Evolutionary conservation across 768 basidiomycete species (phyloP).

Genomic region (Pleurotus eryngii): DNA sequence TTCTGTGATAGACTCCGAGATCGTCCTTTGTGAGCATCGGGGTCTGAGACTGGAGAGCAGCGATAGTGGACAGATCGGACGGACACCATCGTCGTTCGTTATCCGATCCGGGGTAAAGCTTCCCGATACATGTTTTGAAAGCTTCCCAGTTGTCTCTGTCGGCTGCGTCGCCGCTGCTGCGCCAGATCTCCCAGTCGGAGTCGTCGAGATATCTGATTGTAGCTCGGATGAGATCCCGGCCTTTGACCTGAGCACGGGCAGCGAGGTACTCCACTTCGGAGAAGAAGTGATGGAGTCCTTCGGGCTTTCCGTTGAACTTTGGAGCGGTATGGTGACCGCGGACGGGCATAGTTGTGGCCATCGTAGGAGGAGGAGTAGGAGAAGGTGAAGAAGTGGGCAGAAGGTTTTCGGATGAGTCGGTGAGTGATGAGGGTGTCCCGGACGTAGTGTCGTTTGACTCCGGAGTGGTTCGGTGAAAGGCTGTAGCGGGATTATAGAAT

Average conservation of each 20-base stretch:
- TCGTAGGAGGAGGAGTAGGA: no score
- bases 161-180: not conserved
- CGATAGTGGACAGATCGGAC: not conserved
- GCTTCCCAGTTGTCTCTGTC: not conserved
- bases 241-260: not conserved
- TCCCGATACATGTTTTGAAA: not conserved
- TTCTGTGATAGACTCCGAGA: slow-evolving; percentile 15
- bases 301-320: no score
- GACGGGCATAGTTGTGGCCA: no score
- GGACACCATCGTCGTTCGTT: not conserved
- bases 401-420: no score
- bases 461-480: no score
- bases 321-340: no score
- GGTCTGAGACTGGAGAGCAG: not conserved
- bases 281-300: no score
- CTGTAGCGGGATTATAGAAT: no score
- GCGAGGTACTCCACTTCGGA: not conserved
- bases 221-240: not conserved
- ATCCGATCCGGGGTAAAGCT: not conserved
- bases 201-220: not conserved
- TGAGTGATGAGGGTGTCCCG: no score
- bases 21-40: slow-evolving; percentile 14
- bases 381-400: no score
- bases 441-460: no score
- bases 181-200: not conserved